Base-by-base conservation (phyloP, 805 yeast species). In the Teunomyces panamensis region DNA sequence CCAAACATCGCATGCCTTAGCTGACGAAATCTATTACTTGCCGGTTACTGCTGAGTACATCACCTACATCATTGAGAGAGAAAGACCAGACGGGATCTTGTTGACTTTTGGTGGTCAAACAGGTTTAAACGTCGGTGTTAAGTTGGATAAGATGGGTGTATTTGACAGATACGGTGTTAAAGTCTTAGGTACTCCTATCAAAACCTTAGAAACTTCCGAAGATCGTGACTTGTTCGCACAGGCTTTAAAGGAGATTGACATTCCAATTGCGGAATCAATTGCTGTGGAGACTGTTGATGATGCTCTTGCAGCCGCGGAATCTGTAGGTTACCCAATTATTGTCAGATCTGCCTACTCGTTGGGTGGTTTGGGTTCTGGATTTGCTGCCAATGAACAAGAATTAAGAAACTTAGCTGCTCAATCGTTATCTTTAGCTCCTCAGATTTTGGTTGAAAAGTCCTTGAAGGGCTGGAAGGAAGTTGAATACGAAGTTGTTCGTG, bases 61-160 rank as follows among this genome's bases (percentile, higher is more conserved):
- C 58, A 87, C 91, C 39, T 88, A 94, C 68, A 89, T 94, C 63
- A 92, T 94, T 55, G 96, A 94, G 72, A 84, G 96, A 55, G 99
- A 94, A 74, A 81, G 83, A 58, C 99, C 99, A 35, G 98, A 94
- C 70, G 98, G 97, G 42, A 91, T 94, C 47, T 77, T 92, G 63
- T 79, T 92, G 64, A 92, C 99, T 3, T 94, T 94, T 68, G 99
- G 99, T 63, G 99, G 99, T 56, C 99, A 94, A 75, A 94, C 99
- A 30, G 99, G 87, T 55, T 79, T 94, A 60, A 94, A 91, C 65
- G 97, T 92, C 51, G 98, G 98, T 73, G 95, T 94, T 45, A 86
- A 89, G 62, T 80, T 94, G 54, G 96, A 94, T 52, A 87, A 90
- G 72, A 86, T 88, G 90, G 98, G 97, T 55, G 89, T 89, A 49